phyloP scores from a whole-genome alignment of 2,329 filamentous ascomycete genomes.

The Aspergillus flavus region DNA sequence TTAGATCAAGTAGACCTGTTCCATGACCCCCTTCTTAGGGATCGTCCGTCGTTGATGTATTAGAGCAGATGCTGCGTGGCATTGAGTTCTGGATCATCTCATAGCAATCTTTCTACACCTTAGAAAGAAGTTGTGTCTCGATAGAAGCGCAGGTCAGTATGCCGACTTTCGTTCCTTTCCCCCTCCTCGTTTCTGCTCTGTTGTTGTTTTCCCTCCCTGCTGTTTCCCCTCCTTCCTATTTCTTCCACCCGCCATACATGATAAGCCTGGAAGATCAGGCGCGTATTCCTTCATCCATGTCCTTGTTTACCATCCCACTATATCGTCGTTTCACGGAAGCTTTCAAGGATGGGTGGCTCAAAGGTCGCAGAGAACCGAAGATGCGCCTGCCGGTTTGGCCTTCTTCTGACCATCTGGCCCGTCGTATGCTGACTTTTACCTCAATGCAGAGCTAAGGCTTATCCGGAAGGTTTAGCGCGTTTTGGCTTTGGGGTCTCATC shows the following conservation, averaged over 20 bases:
- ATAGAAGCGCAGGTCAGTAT: neutral
- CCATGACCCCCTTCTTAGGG: too few species aligned
- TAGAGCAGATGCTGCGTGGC: neutral
- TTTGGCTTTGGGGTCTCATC: neutral
- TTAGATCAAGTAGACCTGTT: neutral
- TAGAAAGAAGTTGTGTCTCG: neutral
- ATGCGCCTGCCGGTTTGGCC: conserved; percentile 5
- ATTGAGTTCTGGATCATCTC: neutral
- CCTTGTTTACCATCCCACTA: neutral
- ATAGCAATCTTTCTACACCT: neutral
- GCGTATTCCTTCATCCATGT: neutral
- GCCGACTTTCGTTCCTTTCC: neutral
- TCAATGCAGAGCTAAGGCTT: neutral
- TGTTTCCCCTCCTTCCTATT: conserved; percentile 3
- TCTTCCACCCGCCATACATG: neutral
- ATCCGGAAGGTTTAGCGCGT: neutral
- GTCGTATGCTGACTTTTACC: neutral
- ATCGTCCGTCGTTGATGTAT: neutral
- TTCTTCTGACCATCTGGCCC: neutral
- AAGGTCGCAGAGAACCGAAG: neutral
- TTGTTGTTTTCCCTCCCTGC: neutral
- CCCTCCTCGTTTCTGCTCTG: neutral
- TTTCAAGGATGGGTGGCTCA: conserved; percentile 4
- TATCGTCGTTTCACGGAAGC: neutral
- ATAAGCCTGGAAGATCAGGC: neutral